Conservation (phyloP, 139 green algal genomes). For the Picocystis salinarum region DNA sequence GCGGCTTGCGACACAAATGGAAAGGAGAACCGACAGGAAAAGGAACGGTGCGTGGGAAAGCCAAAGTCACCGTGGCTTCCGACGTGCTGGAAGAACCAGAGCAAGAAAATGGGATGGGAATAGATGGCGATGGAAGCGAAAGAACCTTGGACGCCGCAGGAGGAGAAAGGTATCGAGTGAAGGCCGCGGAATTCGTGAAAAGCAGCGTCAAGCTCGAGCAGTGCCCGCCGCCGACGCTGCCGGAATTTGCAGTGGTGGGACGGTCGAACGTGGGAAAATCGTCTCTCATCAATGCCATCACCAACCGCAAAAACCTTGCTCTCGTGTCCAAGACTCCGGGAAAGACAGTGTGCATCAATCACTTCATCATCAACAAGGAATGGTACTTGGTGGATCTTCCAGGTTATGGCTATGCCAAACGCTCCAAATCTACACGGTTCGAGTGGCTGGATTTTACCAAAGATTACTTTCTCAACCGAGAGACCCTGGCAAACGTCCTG, state of each 20-base stretch:
- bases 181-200: no score
- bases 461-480: constrained; percentile 59
- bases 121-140: no score
- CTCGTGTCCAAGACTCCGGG: constrained; percentile 82
- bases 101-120: no score
- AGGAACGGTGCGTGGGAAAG: no score
- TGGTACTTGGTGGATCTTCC: constrained; percentile 93
- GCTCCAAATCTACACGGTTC: background rate
- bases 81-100: no score
- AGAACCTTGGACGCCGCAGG: no score
- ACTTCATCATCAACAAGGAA: constrained; percentile 82
- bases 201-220: constrained; percentile 35
- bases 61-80: no score
- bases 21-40: no score
- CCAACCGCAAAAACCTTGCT: constrained; percentile 44
- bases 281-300: constrained; percentile 89
- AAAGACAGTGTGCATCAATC: constrained; percentile 89
- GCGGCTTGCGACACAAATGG: no score
- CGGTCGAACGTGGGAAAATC: constrained; percentile 94
- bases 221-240: constrained; percentile 39
- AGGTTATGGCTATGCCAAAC: constrained; percentile 50
- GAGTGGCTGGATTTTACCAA: constrained; percentile 1
- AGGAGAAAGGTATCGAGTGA: no score
- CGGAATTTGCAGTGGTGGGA: constrained; percentile 91
- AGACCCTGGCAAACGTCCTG: constrained; percentile 68